Conservation (phyloP, 306 rosid genomes). For the Cajanus cajan region DNA sequence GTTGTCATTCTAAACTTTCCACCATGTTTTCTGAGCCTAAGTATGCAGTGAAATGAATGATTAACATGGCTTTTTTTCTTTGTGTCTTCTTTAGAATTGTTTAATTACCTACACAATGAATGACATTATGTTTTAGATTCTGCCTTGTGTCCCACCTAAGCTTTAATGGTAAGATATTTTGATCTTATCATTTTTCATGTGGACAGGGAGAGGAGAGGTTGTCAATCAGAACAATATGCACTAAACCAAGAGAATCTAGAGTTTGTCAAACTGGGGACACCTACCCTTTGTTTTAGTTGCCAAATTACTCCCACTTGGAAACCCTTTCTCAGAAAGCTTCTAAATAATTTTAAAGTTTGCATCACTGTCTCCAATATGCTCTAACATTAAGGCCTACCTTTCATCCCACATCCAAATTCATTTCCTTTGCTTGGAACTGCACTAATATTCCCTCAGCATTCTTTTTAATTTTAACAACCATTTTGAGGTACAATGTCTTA, state of each 20-base stretch:
- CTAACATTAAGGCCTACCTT: slow-evolving; percentile 35
- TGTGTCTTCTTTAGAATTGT: slow-evolving; percentile 21
- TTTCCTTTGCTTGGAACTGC: slow-evolving; percentile 27
- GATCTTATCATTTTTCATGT: slow-evolving; percentile 33
- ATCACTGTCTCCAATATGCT: slow-evolving; percentile 45
- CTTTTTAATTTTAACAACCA: neutral
- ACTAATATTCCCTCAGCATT: slow-evolving; percentile 25
- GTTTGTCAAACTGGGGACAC: slow-evolving; percentile 55
- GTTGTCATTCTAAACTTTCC: neutral
- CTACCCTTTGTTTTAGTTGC: slow-evolving; percentile 42
- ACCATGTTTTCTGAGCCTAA: slow-evolving; percentile 28
- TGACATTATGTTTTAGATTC: slow-evolving; percentile 46
- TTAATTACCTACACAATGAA: slow-evolving; percentile 32
- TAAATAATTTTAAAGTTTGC: slow-evolving; percentile 31
- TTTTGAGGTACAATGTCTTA: slow-evolving; percentile 37
- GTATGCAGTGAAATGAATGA: slow-evolving; percentile 20
- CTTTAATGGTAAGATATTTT: slow-evolving; percentile 40
- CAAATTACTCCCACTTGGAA: slow-evolving; percentile 50
- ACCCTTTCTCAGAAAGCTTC: slow-evolving; percentile 40
- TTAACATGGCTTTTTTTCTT: neutral
- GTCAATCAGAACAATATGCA: slow-evolving; percentile 39
- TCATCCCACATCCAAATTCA: slow-evolving; percentile 17
- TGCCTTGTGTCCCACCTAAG: slow-evolving; percentile 38
- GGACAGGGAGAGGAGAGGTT: slow-evolving; percentile 42
- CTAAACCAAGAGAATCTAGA: slow-evolving; percentile 43